phyloP scores from a whole-genome alignment of 2,329 filamentous ascomycete genomes.

The Fusarium xylarioides region DNA sequence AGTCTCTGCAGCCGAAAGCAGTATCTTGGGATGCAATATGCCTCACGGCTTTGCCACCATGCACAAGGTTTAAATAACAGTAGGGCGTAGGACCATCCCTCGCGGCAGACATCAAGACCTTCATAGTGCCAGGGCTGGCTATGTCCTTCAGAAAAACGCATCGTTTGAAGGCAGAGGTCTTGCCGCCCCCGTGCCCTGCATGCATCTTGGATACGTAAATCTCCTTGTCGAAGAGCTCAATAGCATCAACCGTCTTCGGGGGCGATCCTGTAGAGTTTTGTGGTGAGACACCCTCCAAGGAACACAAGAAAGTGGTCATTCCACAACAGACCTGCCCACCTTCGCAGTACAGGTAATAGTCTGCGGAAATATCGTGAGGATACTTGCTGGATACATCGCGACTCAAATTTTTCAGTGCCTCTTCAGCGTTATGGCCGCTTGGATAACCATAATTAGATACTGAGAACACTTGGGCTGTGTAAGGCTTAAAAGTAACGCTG shows the following conservation, averaged over 20 bases:
- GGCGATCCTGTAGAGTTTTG: too few species aligned
- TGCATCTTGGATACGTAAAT: slow-evolving; percentile 71
- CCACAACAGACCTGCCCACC: slow-evolving; percentile 58
- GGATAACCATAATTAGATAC: slow-evolving; percentile 52
- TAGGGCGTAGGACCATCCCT: slow-evolving; percentile 58
- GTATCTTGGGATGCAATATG: slow-evolving; percentile 56
- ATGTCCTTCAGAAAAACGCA: slow-evolving; percentile 67
- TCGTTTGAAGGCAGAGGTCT: slow-evolving; percentile 72
- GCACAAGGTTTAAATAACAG: slow-evolving; percentile 70
- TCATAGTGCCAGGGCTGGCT: slow-evolving; percentile 44
- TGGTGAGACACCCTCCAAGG: background rate
- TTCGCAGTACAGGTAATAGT: slow-evolving; percentile 66
- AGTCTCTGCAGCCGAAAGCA: slow-evolving; percentile 71
- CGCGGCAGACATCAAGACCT: slow-evolving; percentile 56
- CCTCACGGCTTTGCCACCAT: slow-evolving; percentile 63
- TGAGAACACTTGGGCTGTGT: slow-evolving; percentile 51
- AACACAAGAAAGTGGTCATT: slow-evolving; percentile 53
- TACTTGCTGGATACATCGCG: slow-evolving; percentile 51
- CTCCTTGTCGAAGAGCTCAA: slow-evolving; percentile 65
- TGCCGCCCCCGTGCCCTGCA: slow-evolving; percentile 64
- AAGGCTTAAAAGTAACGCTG: slow-evolving; percentile 61
- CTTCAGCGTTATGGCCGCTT: slow-evolving; percentile 36
- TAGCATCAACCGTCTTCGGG: slow-evolving; percentile 53
- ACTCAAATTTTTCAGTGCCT: slow-evolving; percentile 53
- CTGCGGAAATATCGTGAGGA: slow-evolving; percentile 56